Evolutionary conservation across 192 early-diverging fungal genomes (phyloP), one percentile per base, ranked within the genome.

Genomic region (Coemansia sp.): DNA sequence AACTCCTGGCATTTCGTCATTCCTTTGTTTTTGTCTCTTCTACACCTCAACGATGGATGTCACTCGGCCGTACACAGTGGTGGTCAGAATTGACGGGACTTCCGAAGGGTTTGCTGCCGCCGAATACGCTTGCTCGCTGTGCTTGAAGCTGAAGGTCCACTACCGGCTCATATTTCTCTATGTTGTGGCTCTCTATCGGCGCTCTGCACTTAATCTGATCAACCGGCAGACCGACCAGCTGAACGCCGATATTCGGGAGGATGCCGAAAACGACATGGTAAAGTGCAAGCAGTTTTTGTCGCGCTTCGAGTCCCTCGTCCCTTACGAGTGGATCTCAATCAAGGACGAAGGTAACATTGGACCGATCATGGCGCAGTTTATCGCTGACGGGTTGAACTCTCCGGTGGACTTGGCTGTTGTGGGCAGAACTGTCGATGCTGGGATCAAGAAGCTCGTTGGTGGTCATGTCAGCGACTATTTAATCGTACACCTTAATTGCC

Each of bases 241-340:
- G 43, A 77, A 77, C 45, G 60, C 75, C 3, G 75, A 78, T 21
- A 78, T 78, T 23, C 68, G 69, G 15, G 68, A 78, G 47, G 60
- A 78, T 21, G 68, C 75, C 7, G 75, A 78, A 35, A 58, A 63
- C 48, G 43, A 50, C 3, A 71, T 78, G 69, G 19, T 60, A 14
- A 51, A 48, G 10, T 78, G 75, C 69, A 70, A 78, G 53, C 63
- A 71, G 60, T 78, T 78, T 31, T 38, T 78, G 27, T 70, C 68
- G 42, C 63, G 75, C 50, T 78, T 78, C 39, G 75, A 70, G 49
- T 71, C 68, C 5, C 64, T 78, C 29, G 53, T 78, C 41, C 22
- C 62, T 19, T 77, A 63, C 45, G 73, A 77, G 55, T 77, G 73
- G 73, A 69, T 77, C 32, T 77, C 73, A 15, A 64, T 77, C 31